Evolutionary conservation across 2,329 filamentous ascomycete genomes (phyloP), one percentile per base, ranked within the genome.

Genomic region (Zasmidium angulare): DNA sequence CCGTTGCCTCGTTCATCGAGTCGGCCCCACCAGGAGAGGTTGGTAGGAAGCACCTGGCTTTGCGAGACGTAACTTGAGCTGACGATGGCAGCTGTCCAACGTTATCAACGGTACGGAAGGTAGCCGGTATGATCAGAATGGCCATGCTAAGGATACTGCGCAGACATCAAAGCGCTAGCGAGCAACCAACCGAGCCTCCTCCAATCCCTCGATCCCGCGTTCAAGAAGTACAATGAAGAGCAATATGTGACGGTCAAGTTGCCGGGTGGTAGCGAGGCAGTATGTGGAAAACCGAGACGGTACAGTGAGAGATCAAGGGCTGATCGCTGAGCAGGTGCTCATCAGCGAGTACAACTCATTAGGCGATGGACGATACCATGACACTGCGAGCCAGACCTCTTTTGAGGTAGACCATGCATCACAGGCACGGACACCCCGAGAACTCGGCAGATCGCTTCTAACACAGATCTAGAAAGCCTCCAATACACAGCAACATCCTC

Each of bases 11-110:
- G 53, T 99, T 98, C 76, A 88, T 99, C 66, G 88, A 96, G 80
- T 91, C 91, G 72, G 92, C 95, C 70, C 95, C 95, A 50, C 95
- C 95, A 21, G 95, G 95, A 81, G 95, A 99, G 89, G 93, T 96
- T 85, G 70, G 79, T 75, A 65, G 65, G 63, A 63, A 63, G 56
- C 46, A 62, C 63, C 61, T 63, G 36, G 49, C 46, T 57, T 36
- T 22, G 52, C 56, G 49, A 21, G 56, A 63, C 52, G 58, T 29
- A 59, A 56, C 60, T 69, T 75, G 50, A 65, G 58, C 66, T 68
- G 69, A 72, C 66, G 60, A 31, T 54, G 46, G 55, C 63, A 96
- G 91, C 88, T 97, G 68, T 84, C 86, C 76, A 92, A 96, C 80
- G 91, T 96, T 66, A 86, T 96, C 66, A 89, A 90, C 77, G 91